Percentiles rank a stretch among this genome's conserved stretches.
Conservation (phyloP, 208 protist species). For the Trypanosoma grayi region DNA sequence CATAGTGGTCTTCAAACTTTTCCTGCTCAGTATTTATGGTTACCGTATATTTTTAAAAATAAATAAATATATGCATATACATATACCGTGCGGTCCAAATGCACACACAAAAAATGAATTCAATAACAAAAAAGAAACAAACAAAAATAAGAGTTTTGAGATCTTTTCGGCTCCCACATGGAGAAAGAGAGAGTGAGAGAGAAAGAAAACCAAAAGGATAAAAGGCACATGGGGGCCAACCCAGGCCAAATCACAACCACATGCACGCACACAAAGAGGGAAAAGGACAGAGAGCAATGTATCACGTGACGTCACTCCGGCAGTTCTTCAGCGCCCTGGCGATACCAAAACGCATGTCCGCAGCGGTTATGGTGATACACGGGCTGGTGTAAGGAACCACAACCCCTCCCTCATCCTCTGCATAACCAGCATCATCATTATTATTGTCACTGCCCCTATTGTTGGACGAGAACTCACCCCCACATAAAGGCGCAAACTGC, state of each 20-base stretch:
- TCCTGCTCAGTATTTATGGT: background rate
- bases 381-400: constrained; percentile 11
- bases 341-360: constrained; percentile 55
- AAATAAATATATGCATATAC: background rate
- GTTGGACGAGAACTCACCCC: background rate
- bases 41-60: too few relatives aligned
- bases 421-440: background rate
- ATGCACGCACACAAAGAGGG: background rate
- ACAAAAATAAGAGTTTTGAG: too few relatives aligned
- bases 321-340: constrained; percentile 18
- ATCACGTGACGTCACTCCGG: background rate
- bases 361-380: constrained; percentile 32
- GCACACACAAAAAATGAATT: background rate
- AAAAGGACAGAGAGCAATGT: too few relatives aligned
- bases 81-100: background rate
- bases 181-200: constrained; percentile 2
- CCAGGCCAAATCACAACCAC: background rate
- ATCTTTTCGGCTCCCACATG: too few relatives aligned
- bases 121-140: background rate
- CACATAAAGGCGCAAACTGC: background rate
- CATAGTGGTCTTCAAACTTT: background rate
- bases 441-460: background rate
- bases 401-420: background rate
- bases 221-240: too few relatives aligned
- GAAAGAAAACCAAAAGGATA: constrained; percentile 14